Evolutionary conservation across 2,329 filamentous ascomycete species (phyloP).

Genomic region (Cercospora sesami): DNA sequence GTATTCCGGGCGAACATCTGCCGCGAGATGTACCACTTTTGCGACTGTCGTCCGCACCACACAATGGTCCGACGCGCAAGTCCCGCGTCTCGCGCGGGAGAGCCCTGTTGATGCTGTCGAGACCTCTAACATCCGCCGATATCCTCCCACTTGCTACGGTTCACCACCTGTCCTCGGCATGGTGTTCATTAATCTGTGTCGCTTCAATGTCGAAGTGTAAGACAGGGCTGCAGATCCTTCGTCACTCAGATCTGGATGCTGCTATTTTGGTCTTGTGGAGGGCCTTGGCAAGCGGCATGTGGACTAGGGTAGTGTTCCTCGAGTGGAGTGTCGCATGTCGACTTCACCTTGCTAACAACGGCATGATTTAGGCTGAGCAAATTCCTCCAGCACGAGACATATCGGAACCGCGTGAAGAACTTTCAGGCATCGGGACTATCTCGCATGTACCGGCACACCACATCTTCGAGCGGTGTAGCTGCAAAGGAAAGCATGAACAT

Average conservation of each 20-base stretch:
- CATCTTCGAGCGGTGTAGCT: not conserved
- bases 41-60: not conserved
- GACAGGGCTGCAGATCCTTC: slow-evolving; percentile 10
- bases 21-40: not conserved
- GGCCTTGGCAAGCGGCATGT: not conserved
- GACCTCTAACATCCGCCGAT: not conserved
- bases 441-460: not conserved
- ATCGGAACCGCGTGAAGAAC: not conserved
- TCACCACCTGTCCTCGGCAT: not conserved
- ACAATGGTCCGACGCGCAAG: not conserved
- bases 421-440: not conserved
- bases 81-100: not conserved
- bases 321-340: not conserved
- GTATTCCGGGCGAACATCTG: slow-evolving; percentile 10
- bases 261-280: not conserved
- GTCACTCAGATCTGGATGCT: slow-evolving; percentile 6
- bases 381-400: not conserved
- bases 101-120: not conserved
- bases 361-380: not conserved
- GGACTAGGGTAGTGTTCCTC: not conserved
- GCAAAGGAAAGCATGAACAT: not conserved
- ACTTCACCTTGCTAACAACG: not conserved
- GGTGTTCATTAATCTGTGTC: not conserved
- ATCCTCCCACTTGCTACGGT: not conserved
- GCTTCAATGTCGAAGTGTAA: not conserved